Evolutionary conservation across 768 basidiomycete species (phyloP).

Genomic region (Lactarius vividus): DNA sequence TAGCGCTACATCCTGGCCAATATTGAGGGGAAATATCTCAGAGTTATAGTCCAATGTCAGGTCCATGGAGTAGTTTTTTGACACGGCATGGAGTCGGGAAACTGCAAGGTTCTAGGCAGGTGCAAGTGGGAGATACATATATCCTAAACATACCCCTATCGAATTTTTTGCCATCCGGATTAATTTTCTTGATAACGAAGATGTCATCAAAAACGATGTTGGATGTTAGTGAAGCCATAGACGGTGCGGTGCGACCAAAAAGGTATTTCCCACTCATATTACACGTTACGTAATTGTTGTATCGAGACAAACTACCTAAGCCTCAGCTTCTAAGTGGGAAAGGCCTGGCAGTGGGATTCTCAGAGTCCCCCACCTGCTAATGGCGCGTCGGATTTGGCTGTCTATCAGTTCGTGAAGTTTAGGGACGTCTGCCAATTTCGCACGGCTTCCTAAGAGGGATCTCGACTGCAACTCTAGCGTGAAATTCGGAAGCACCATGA

Average conservation of each 20-base stretch:
- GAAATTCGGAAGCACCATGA: slow-evolving; percentile 84
- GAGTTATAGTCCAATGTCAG: slow-evolving; percentile 92
- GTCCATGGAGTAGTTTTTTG: slow-evolving; percentile 90
- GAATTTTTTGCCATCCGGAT: slow-evolving; percentile 95
- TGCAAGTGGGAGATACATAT: neutral
- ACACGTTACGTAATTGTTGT: slow-evolving; percentile 2
- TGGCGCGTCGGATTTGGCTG: slow-evolving; percentile 49
- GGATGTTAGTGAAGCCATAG: slow-evolving; percentile 41
- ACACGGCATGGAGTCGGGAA: slow-evolving; percentile 85
- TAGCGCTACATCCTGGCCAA: slow-evolving; percentile 73
- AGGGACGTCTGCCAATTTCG: slow-evolving; percentile 96
- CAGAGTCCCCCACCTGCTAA: slow-evolving; percentile 53
- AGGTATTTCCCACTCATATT: neutral
- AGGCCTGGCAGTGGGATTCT: slow-evolving; percentile 68
- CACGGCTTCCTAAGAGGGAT: slow-evolving; percentile 91
- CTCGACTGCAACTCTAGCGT: slow-evolving; percentile 82
- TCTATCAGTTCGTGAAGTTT: slow-evolving; percentile 95
- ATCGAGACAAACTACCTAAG: slow-evolving; percentile 27
- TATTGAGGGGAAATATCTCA: slow-evolving; percentile 77
- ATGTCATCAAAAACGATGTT: slow-evolving; percentile 92
- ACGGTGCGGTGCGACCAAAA: neutral
- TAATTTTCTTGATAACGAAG: slow-evolving; percentile 79
- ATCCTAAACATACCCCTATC: slow-evolving; percentile 73
- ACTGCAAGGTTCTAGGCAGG: slow-evolving; percentile 48
- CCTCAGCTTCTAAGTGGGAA: slow-evolving; percentile 34